A percentile compares a stretch with the other conserved stretches of the same genome.
phyloP scores from a whole-genome alignment of 2,329 filamentous ascomycete species.

The Fusarium algeriense region DNA sequence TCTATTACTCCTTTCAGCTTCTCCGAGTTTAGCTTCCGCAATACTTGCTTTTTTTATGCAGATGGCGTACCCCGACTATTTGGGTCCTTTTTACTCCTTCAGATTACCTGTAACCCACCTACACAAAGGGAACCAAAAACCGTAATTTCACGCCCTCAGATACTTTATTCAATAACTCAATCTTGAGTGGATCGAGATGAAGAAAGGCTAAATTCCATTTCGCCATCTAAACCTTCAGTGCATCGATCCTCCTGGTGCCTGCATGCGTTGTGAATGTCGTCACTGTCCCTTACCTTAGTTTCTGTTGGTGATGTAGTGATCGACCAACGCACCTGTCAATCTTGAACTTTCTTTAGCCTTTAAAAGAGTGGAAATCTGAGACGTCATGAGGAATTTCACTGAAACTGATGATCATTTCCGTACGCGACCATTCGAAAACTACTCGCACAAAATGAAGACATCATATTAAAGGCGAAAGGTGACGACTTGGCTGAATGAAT shows the following conservation, averaged over 20 bases:
- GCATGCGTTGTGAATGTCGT: conserved; percentile 22
- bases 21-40: conserved; percentile 25
- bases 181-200: conserved; percentile 13
- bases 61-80: conserved; percentile 16
- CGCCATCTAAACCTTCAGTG: conserved; percentile 6
- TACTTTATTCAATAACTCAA: neutral
- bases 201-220: conserved; percentile 24
- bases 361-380: conserved; percentile 1
- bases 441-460: neutral
- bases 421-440: neutral
- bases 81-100: conserved; percentile 7
- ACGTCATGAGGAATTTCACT: conserved; percentile 6
- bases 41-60: conserved; percentile 16
- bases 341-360: conserved; percentile 3
- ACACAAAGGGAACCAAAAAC: conserved; percentile 7
- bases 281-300: conserved; percentile 23
- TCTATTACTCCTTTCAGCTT: conserved; percentile 24
- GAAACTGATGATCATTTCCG: neutral
- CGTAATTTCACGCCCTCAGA: conserved; percentile 9
- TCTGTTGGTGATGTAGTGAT: conserved; percentile 20
- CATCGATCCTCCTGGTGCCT: conserved; percentile 26
- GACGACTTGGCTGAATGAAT: neutral
- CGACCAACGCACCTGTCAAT: conserved; percentile 12
- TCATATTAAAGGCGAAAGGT: neutral
- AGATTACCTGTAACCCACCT: conserved; percentile 3